These are phyloP conservation scores for Pseudevernia furfuracea DNA, from an alignment of 495 filamentous ascomycete species.

Conservation along the genomic window DNA sequence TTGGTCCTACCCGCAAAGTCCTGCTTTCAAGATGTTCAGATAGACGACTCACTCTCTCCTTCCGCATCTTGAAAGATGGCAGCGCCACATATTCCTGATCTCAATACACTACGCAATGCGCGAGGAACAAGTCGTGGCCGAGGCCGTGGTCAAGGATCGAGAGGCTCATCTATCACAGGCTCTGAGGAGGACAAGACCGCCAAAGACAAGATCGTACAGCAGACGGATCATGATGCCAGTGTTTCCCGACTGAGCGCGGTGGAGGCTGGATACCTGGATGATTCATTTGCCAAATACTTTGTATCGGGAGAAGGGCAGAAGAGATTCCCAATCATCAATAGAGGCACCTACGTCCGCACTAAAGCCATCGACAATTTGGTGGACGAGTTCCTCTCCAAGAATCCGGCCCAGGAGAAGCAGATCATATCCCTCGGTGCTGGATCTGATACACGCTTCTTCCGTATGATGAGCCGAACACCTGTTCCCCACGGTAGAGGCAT, in stretches of 20 bases:
- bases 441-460: slow-evolving; percentile 81
- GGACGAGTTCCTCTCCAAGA: slow-evolving; percentile 52
- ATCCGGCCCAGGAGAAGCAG: slow-evolving; percentile 50
- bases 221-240: slow-evolving; percentile 87
- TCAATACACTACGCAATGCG: slow-evolving; percentile 53
- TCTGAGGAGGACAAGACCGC: slow-evolving; percentile 34
- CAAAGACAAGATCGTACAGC: slow-evolving; percentile 62
- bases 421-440: slow-evolving; percentile 92
- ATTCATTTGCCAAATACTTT: slow-evolving; percentile 67
- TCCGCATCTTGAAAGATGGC: slow-evolving; percentile 45
- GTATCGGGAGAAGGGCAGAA: slow-evolving; percentile 40
- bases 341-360: slow-evolving; percentile 94
- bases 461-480: slow-evolving; percentile 43
- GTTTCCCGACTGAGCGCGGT: slow-evolving; percentile 84
- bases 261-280: slow-evolving; percentile 74
- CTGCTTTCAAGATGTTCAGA: neutral
- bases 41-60: neutral
- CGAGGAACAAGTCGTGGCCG: slow-evolving; percentile 37
- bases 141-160: slow-evolving; percentile 41
- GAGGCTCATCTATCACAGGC: slow-evolving; percentile 23
- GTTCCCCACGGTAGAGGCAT: slow-evolving; percentile 16
- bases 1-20: slow-evolving; percentile 2
- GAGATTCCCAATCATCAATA: slow-evolving; percentile 82
- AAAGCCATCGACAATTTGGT: slow-evolving; percentile 78
- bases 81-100: slow-evolving; percentile 66